Conservation (phyloP, 2,329 filamentous ascomycete species). For the Shiraia sp. region DNA sequence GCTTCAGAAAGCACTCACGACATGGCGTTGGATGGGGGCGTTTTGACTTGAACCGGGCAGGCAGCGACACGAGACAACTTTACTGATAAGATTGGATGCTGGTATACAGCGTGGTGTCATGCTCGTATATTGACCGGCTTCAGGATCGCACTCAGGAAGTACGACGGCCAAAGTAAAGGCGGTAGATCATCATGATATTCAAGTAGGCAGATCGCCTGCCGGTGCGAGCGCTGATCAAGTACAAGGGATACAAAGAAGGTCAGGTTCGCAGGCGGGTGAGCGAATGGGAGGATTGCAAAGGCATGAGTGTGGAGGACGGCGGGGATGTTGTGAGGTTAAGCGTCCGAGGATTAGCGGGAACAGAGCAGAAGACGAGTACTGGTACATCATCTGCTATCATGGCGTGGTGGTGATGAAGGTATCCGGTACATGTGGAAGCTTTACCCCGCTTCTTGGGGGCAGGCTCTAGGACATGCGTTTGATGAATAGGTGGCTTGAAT, state of each 20-base stretch:
- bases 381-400: conserved; percentile 32
- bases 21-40: conserved; percentile 36
- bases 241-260: conserved; percentile 45
- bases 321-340: conserved; percentile 34
- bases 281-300: conserved; percentile 37
- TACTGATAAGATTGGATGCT: conserved; percentile 30
- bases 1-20: conserved; percentile 44
- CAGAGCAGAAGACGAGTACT: conserved; percentile 32
- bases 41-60: conserved; percentile 22
- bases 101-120: conserved; percentile 37
- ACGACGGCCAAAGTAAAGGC: conserved; percentile 35
- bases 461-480: too few species aligned
- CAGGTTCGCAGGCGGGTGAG: conserved; percentile 38
- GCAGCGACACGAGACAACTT: conserved; percentile 31
- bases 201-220: conserved; percentile 39
- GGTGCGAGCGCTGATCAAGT: conserved; percentile 45
- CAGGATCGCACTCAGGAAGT: conserved; percentile 34
- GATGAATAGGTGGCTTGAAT: conserved; percentile 43
- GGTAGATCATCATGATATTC: conserved; percentile 46
- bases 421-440: conserved; percentile 30
- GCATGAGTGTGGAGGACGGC: conserved; percentile 38
- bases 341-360: conserved; percentile 37
- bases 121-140: conserved; percentile 37
- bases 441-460: too few species aligned
- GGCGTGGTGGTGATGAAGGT: conserved; percentile 15